phyloP scores from a whole-genome alignment of 1,284 basidiomycete genomes.

The Melampsora larici-populina region DNA sequence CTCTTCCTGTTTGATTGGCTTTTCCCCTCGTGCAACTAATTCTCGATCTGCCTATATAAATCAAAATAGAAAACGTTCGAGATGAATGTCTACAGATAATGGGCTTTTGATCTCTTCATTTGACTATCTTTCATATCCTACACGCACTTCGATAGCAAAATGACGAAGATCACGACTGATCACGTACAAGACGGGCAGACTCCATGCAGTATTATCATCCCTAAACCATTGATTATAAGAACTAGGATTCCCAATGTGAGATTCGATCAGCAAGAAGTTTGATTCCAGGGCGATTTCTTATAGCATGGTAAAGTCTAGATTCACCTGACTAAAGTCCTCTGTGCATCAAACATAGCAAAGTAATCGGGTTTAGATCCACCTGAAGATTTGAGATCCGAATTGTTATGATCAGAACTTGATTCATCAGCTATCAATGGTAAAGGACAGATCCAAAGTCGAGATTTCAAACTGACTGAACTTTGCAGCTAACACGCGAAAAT shows the following conservation, averaged over 20 bases:
- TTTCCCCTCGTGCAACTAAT: constrained; percentile 11
- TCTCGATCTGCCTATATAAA: constrained; percentile 25
- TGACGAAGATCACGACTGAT: constrained; percentile 29
- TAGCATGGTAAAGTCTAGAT: neutral
- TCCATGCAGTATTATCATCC: constrained; percentile 35
- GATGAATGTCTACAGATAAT: too few species aligned
- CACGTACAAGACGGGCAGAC: constrained; percentile 36
- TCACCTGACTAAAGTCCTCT: constrained; percentile 39
- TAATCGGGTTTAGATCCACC: constrained; percentile 18
- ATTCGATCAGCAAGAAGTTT: neutral
- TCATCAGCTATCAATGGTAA: neutral
- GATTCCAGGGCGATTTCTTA: too few species aligned
- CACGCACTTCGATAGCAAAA: constrained; percentile 33
- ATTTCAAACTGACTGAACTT: constrained; percentile 16
- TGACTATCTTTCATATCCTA: neutral
- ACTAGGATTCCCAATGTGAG: neutral
- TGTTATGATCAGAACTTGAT: too few species aligned
- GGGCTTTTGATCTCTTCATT: too few species aligned
- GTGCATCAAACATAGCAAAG: constrained; percentile 22
- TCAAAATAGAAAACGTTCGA: too few species aligned
- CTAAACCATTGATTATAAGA: constrained; percentile 40
- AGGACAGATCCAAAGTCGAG: neutral
- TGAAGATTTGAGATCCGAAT: neutral
- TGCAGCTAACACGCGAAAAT: constrained; percentile 25
- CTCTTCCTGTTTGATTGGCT: constrained; percentile 16